Conservation (phyloP, 495 filamentous ascomycete species). For the Aspergillus affinis region DNA sequence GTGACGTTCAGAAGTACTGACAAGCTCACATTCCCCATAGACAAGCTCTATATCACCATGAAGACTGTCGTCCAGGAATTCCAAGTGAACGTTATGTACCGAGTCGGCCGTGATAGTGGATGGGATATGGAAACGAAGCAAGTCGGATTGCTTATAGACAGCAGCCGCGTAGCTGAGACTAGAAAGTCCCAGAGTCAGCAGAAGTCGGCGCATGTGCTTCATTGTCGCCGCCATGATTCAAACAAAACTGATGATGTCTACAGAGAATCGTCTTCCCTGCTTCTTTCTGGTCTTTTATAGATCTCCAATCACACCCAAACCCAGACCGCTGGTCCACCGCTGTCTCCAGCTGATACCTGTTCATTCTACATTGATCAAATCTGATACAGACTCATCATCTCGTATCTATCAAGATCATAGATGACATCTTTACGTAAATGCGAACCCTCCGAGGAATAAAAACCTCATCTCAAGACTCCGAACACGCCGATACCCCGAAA, state of each 20-base stretch:
- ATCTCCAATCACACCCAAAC: background rate
- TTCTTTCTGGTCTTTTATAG: background rate
- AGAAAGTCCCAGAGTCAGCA: slow-evolving; percentile 13
- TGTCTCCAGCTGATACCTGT: background rate
- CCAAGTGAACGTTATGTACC: slow-evolving; percentile 33
- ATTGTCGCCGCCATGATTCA: background rate
- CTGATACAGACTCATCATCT: background rate
- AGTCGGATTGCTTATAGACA: background rate
- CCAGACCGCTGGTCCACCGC: background rate
- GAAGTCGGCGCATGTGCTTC: background rate
- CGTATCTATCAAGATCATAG: background rate
- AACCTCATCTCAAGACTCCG: background rate
- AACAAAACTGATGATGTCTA: background rate
- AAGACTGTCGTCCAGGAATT: slow-evolving; percentile 27
- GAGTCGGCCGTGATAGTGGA: slow-evolving; percentile 28
- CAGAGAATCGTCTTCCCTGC: background rate
- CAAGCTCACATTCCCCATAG: slow-evolving; percentile 31
- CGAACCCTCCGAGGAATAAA: too few relatives aligned
- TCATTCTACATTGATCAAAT: background rate
- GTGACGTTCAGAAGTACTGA: slow-evolving; percentile 19
- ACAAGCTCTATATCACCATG: slow-evolving; percentile 30
- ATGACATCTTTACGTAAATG: background rate
- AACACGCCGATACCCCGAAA: background rate
- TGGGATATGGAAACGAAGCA: slow-evolving; percentile 14
- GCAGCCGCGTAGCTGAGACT: background rate